Percentiles rank a stretch among this genome's conserved stretches.
Evolutionary conservation across 495 filamentous ascomycete genomes (phyloP).

Genomic region (Parathielavia hyrcaniae): DNA sequence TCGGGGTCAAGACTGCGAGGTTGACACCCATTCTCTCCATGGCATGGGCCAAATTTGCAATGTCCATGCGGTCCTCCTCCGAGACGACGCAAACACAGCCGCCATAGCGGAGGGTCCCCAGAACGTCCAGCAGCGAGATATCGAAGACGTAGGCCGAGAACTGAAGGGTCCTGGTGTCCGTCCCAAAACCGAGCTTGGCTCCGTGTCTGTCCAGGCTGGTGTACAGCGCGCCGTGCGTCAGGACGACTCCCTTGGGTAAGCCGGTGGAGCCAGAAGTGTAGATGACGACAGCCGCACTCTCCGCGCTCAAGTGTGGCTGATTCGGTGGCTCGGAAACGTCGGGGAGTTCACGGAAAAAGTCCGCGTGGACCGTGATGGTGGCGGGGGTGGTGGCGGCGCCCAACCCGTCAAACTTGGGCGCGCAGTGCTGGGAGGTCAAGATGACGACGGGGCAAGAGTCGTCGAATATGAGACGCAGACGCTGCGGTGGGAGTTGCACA

Average conservation of each 20-base stretch:
- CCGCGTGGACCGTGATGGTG: too few relatives aligned
- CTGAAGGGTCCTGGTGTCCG: conserved; percentile 45
- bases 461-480: conserved; percentile 19
- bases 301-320: too few relatives aligned
- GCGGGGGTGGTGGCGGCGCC: too few relatives aligned
- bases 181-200: neutral
- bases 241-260: conserved; percentile 42
- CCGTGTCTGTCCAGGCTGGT: conserved; percentile 13
- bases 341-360: too few relatives aligned
- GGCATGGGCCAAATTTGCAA: conserved; percentile 24
- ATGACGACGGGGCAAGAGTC: too few relatives aligned
- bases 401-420: too few relatives aligned
- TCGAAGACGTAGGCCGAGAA: conserved; percentile 62
- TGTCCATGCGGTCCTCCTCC: conserved; percentile 30
- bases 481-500: conserved; percentile 46
- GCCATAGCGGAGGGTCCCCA: conserved; percentile 50
- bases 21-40: too few relatives aligned
- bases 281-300: too few relatives aligned
- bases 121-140: conserved; percentile 50
- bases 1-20: conserved; percentile 42
- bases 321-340: too few relatives aligned
- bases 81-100: conserved; percentile 39
- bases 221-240: conserved; percentile 34
- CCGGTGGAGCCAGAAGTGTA: conserved; percentile 58
- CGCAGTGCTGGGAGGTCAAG: too few relatives aligned